Base-by-base conservation (phyloP, 2,329 filamentous ascomycete species). In the Aspergillus chevalieri region DNA sequence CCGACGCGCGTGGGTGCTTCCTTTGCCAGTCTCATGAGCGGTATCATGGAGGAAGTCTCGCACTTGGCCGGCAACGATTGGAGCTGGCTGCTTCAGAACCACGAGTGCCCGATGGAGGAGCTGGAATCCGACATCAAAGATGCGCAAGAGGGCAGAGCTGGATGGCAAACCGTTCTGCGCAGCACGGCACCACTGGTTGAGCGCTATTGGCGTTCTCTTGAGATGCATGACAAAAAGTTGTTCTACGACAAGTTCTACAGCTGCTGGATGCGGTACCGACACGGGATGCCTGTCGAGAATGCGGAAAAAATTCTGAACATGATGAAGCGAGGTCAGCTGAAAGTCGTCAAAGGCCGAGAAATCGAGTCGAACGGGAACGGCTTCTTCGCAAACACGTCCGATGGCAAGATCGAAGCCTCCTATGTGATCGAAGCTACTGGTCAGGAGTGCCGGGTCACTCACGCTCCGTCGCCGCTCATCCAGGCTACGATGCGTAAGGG, bases 251-350 rank as follows among this genome's bases (percentile, higher is more conserved):
- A 50, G n/a, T 52, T 52, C 6, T 47, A 46, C 30, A 50, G 47
- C 47, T 43, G 38, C 6, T 52, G 50, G 50, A 52, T 49, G 47
- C 38, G 50, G 33, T 52, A 52, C 24, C 44, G 50, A 22, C 50
- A 52, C 36, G 50, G 47, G 14, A 52, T 50, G 47, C 50, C 50
- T 4, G 22, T 52, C 9, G 28, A 47, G 10, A 52, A 49, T 14
- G 50, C 44, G 7, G 22, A 50, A n/a, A 47, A 50, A 21, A 45
- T 50, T 10, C 44, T 52, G 12, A 17, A 41, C 2, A 17, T 52
- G 8, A 19, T 52, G 41, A 22, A 50, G 26, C 49, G 43, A n/a
- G 34, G 33, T 17, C 50, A 52, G 24, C 22, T 52, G 6, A 33
- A 15, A 10, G 50, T 52, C 3, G 44, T 47, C 12, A 44, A 46